Percentiles rank a stretch among this genome's conserved stretches.
These are phyloP conservation scores for Kalanchoe fedtschenkoi DNA, from an alignment of 164 flowering plant genomes.

Conservation along the genomic window DNA sequence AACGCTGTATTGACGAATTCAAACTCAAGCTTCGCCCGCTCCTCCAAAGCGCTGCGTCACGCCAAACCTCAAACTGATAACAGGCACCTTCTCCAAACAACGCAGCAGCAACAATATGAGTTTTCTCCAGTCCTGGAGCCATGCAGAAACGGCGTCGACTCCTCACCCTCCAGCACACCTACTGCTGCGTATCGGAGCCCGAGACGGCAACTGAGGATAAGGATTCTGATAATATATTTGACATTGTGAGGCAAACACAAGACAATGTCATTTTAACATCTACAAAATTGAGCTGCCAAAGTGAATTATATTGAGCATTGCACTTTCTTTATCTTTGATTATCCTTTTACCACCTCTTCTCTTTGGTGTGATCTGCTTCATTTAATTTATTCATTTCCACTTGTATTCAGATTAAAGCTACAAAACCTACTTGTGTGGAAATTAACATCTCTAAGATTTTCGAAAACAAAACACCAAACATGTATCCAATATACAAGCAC, in stretches of 20 bases:
- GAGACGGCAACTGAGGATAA: too few relatives aligned
- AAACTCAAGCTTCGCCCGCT: too few relatives aligned
- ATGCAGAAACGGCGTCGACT: too few relatives aligned
- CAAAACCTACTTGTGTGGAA: slow-evolving; percentile 45
- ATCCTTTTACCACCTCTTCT: slow-evolving; percentile 41
- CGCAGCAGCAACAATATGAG: too few relatives aligned
- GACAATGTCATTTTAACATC: slow-evolving; percentile 78
- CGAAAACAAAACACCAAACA: neutral
- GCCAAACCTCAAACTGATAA: too few relatives aligned
- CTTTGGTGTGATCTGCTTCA: slow-evolving; percentile 49
- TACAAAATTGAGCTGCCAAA: slow-evolving; percentile 87
- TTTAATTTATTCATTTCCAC: slow-evolving; percentile 52
- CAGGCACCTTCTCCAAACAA: too few relatives aligned
- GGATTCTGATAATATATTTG: too few relatives aligned
- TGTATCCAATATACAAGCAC: neutral
- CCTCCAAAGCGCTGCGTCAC: too few relatives aligned
- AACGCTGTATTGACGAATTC: too few relatives aligned
- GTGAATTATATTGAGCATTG: slow-evolving; percentile 63
- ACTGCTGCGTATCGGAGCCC: too few relatives aligned
- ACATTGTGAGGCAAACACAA: slow-evolving; percentile 64
- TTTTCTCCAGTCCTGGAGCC: too few relatives aligned
- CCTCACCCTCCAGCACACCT: too few relatives aligned
- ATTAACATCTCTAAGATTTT: neutral
- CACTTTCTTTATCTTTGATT: slow-evolving; percentile 61
- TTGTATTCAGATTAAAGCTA: slow-evolving; percentile 58